phyloP scores from a whole-genome alignment of 495 filamentous ascomycete genomes.

The Paragyromitra xinjiangensis region DNA sequence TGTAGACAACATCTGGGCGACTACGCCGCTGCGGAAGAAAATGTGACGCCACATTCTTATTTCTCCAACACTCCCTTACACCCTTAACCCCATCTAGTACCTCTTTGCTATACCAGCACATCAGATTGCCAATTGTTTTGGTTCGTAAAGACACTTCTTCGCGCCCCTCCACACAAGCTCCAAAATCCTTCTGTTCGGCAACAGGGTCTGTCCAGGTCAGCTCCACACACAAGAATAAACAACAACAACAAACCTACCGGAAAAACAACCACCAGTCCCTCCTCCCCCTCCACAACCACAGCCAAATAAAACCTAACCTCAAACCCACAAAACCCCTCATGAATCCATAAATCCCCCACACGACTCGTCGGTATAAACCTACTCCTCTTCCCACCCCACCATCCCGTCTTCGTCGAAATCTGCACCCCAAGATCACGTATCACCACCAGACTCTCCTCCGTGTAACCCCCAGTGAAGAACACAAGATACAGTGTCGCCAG shows the following conservation, averaged over 20 bases:
- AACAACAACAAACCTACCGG: conserved; percentile 83
- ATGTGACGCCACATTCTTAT: not conserved
- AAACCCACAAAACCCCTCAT: conserved; percentile 94
- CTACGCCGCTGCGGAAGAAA: not conserved
- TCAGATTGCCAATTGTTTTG: conserved; percentile 21
- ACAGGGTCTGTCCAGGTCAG: conserved; percentile 65
- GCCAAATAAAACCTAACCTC: conserved; percentile 89
- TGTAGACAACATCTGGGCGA: not conserved
- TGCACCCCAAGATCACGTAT: conserved; percentile 92
- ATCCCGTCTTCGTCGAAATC: conserved; percentile 68
- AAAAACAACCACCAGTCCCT: conserved; percentile 90
- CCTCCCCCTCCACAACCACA: conserved; percentile 90
- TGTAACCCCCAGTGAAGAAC: conserved; percentile 60
- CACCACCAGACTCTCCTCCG: conserved; percentile 86
- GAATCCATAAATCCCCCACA: conserved; percentile 90
- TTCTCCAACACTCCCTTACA: not conserved
- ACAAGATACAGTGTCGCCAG: conserved; percentile 44
- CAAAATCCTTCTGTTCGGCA: conserved; percentile 49
- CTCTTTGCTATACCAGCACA: not conserved
- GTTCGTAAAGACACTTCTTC: conserved; percentile 46
- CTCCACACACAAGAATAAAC: conserved; percentile 77
- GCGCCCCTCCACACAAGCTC: conserved; percentile 53
- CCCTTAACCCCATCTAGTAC: not conserved
- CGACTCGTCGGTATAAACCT: conserved; percentile 92
- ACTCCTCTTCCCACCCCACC: conserved; percentile 64